phyloP scores from a whole-genome alignment of 1,284 basidiomycete genomes.

The Boletus coffeatus region DNA sequence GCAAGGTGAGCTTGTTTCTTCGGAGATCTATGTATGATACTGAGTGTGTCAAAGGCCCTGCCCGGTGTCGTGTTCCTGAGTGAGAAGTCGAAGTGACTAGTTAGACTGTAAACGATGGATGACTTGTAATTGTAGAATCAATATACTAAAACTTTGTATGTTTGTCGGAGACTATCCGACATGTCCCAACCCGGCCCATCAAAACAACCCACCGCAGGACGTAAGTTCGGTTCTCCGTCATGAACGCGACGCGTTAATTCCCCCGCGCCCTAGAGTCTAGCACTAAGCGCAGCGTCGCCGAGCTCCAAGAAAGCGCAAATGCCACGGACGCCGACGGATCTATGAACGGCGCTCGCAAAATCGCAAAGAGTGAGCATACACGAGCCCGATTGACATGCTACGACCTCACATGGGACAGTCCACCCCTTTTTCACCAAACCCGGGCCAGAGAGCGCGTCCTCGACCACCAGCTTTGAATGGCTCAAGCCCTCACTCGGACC shows the following conservation, averaged over 20 bases:
- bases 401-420: conserved; percentile 19
- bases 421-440: conserved; percentile 37
- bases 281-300: conserved; percentile 19
- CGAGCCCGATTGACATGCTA: background rate
- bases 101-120: conserved; percentile 12
- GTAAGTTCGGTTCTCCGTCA: conserved; percentile 12
- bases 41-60: conserved; percentile 19
- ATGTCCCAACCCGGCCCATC: conserved; percentile 21
- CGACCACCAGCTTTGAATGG: conserved; percentile 45
- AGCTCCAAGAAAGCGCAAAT: conserved; percentile 15
- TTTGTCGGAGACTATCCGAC: background rate
- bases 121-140: conserved; percentile 15
- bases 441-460: conserved; percentile 7
- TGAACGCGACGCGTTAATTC: conserved; percentile 4
- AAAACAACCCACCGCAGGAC: background rate
- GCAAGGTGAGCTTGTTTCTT: conserved; percentile 59
- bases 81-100: conserved; percentile 21
- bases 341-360: conserved; percentile 17
- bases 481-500: conserved; percentile 48
- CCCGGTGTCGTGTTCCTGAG: conserved; percentile 27
- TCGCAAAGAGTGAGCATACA: conserved; percentile 25
- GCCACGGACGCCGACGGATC: conserved; percentile 15
- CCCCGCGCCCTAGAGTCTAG: conserved; percentile 4
- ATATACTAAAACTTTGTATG: conserved; percentile 5
- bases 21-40: background rate